Base-by-base conservation (phyloP, 768 basidiomycete genomes). In the Termitomyces titanicus region DNA sequence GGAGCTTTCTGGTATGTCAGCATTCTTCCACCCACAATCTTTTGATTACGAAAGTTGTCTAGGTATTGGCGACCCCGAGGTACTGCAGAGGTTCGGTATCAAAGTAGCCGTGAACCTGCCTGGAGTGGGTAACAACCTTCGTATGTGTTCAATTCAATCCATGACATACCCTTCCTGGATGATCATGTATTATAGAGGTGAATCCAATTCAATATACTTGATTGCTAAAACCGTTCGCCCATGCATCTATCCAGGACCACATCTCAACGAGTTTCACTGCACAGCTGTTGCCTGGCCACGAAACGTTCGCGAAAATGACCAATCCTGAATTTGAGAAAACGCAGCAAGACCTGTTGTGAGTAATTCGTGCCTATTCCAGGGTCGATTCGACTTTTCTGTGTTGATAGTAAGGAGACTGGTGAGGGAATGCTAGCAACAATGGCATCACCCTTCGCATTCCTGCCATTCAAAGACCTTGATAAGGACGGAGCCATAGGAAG, bases 51-150 rank as follows among this genome's bases (percentile, higher is more conserved):
- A 1, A 18, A n/a, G 3, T 6, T 22, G 10, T n/a, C 4, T 15
- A 58, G 60, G 56, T 25, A 43, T 61, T 38, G 56, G 60, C 3
- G 60, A 61, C 17, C 33, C 35, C 4, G 9, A 44, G 0, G 15
- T 58, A 1, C 38, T 61, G 18, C n/a, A 53, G 2, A 22, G 22
- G 12, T 43, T 52, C 10, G 54, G 38, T 17, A 55, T 61, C 5
- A n/a, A 54, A 1, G 42, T 46, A 11, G 46, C 48, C 7, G n/a
- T 57, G 2, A 47, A 55, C 20, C 31, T 61, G 20, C 59, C 56
- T 7, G 55, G 56, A 8, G 56, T 61, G 5, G 59, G 59, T 2
- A 57, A 47, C 0, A 61, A 61, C 15, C 55, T 57, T 35, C 56
- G 56, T 61, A 45, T 29, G 59, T 51, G 22, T 17, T 47, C 24